Conservation (phyloP, 805 yeast genomes). For the Priceomyces carsonii region DNA sequence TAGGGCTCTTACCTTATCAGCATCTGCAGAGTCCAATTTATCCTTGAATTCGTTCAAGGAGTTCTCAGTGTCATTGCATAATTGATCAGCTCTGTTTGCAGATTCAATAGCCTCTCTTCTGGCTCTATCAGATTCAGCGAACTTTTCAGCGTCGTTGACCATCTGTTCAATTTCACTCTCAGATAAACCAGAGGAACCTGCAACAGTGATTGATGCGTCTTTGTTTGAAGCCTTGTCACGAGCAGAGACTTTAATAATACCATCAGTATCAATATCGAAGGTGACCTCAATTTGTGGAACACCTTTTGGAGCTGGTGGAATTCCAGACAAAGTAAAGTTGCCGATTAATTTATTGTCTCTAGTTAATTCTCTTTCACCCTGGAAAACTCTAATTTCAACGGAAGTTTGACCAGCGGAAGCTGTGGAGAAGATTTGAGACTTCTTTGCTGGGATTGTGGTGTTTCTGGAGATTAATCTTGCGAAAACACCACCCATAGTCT, state of each 20-base stretch:
- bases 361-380: constrained; percentile 98
- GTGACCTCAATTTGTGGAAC: constrained; percentile 93
- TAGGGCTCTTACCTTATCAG: constrained; percentile 49
- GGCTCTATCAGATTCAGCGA: constrained; percentile 84
- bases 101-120: constrained; percentile 80
- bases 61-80: constrained; percentile 56
- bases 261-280: constrained; percentile 96
- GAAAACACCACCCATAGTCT: constrained; percentile 97
- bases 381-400: constrained; percentile 97
- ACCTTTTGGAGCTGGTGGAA: constrained; percentile 95
- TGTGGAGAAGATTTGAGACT: constrained; percentile 94
- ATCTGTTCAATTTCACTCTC: constrained; percentile 88
- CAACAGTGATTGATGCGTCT: constrained; percentile 93
- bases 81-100: constrained; percentile 83
- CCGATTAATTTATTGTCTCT: constrained; percentile 97
- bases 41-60: constrained; percentile 50
- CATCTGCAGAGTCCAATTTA: constrained; percentile 46
- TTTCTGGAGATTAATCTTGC: constrained; percentile 88
- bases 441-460: constrained; percentile 96
- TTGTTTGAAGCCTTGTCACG: constrained; percentile 91
- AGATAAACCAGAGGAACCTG: constrained; percentile 92
- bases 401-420: constrained; percentile 97
- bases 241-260: constrained; percentile 94
- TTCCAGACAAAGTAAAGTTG: constrained; percentile 92
- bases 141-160: constrained; percentile 89